These are phyloP conservation scores for Candida broadrunensis DNA, from an alignment of 805 yeast genomes.

Conservation along the genomic window DNA sequence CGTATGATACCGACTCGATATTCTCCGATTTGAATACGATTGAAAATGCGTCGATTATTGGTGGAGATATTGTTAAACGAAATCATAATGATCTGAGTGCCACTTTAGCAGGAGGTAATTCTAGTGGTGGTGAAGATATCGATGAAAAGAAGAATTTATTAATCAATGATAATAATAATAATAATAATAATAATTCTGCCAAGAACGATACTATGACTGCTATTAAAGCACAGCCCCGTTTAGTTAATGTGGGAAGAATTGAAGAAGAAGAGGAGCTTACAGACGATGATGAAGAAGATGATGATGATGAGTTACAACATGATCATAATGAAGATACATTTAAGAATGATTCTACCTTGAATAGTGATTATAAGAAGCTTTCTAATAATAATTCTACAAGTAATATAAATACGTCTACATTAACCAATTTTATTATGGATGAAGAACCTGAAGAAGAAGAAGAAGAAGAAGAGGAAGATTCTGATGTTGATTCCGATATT, in stretches of 20 bases:
- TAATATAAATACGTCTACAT: not conserved
- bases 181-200: constrained; percentile 16
- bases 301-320: constrained; percentile 17
- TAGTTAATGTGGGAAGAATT: constrained; percentile 55
- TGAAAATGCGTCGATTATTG: constrained; percentile 46
- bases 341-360: not conserved
- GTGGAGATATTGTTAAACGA: constrained; percentile 23
- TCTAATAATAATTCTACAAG: not conserved
- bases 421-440: not conserved
- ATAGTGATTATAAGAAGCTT: not conserved
- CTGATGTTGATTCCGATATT: constrained; percentile 45
- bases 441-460: constrained; percentile 6
- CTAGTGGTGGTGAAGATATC: not conserved
- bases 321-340: not conserved
- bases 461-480: constrained; percentile 23
- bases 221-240: constrained; percentile 68
- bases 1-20: constrained; percentile 40
- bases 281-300: constrained; percentile 20
- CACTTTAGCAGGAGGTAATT: not conserved
- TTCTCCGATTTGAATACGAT: constrained; percentile 43
- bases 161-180: constrained; percentile 14
- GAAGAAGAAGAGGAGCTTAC: constrained; percentile 42
- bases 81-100: not conserved
- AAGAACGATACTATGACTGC: constrained; percentile 61
- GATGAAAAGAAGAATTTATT: constrained; percentile 7